These are phyloP conservation scores for Aspergillus sojae DNA, from an alignment of 2,329 filamentous ascomycete species.

Conservation along the genomic window DNA sequence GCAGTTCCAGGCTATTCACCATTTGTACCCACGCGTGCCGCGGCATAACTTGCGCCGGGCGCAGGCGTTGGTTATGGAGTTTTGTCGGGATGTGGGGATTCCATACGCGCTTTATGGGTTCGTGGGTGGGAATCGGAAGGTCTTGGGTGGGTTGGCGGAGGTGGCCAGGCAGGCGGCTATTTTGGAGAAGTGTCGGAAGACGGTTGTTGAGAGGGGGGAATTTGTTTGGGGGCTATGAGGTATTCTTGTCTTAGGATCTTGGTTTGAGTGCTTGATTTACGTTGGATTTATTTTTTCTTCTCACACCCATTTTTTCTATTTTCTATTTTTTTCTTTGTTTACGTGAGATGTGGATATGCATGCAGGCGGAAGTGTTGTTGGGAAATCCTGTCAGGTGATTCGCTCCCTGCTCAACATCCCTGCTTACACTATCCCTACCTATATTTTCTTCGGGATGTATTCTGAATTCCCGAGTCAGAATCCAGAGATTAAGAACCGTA, in stretches of 20 bases:
- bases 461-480: neutral
- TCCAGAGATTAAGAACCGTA: neutral
- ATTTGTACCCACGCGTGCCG: constrained; percentile 78
- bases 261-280: no score
- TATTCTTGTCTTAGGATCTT: no score
- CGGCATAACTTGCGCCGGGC: constrained; percentile 76
- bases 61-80: constrained; percentile 74
- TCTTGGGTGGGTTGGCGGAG: constrained; percentile 72
- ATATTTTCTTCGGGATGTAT: no score
- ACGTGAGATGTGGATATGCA: neutral
- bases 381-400: neutral
- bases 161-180: constrained; percentile 75
- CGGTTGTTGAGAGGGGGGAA: constrained; percentile 18
- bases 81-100: constrained; percentile 77
- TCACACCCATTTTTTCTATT: no score
- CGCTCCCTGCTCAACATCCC: neutral
- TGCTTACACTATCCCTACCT: no score
- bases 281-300: no score
- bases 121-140: constrained; percentile 73
- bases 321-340: neutral
- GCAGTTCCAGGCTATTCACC: constrained; percentile 86
- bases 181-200: constrained; percentile 68
- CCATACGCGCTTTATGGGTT: constrained; percentile 85
- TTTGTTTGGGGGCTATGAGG: no score
- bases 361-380: neutral